A percentile compares a stretch with the other conserved stretches of the same genome.
Conservation (phyloP, 2,329 filamentous ascomycete genomes). For the Phialophora macrospora region DNA sequence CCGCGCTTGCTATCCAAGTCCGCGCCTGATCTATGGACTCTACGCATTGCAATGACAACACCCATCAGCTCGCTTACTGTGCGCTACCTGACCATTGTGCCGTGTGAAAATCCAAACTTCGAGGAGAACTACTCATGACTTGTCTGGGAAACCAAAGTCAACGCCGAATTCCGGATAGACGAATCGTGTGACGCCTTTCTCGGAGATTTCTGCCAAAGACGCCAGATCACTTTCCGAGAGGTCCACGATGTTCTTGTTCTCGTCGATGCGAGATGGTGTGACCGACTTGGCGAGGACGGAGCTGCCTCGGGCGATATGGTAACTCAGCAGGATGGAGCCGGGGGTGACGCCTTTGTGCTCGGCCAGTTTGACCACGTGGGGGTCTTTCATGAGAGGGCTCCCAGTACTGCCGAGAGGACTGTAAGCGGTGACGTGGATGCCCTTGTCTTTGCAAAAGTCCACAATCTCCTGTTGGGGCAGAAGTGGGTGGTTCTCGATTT, state of each 20-base stretch:
- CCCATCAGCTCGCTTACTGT: neutral
- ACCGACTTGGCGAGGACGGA: constrained; percentile 47
- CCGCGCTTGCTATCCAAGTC: neutral
- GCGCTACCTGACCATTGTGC: neutral
- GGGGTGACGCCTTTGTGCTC: constrained; percentile 48
- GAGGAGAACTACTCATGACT: constrained; percentile 19
- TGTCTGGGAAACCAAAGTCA: constrained; percentile 37
- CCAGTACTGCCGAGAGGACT: constrained; percentile 60
- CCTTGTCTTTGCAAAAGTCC: constrained; percentile 55
- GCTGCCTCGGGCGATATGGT: constrained; percentile 44
- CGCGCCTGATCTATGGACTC: neutral
- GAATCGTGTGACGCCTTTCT: constrained; percentile 32
- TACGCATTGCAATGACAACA: neutral
- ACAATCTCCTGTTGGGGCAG: constrained; percentile 57
- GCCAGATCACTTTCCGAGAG: constrained; percentile 47
- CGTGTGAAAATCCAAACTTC: neutral
- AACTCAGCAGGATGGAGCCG: constrained; percentile 50
- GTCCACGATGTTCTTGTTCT: constrained; percentile 52
- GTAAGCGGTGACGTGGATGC: constrained; percentile 61
- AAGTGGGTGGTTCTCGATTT: constrained; percentile 61
- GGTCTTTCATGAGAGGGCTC: constrained; percentile 50
- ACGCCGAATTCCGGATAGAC: constrained; percentile 36
- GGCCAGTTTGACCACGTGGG: constrained; percentile 50
- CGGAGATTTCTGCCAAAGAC: constrained; percentile 39
- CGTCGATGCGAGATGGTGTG: constrained; percentile 49